Conservation (phyloP, 2,329 filamentous ascomycete genomes). For the Alternaria gaisen region DNA sequence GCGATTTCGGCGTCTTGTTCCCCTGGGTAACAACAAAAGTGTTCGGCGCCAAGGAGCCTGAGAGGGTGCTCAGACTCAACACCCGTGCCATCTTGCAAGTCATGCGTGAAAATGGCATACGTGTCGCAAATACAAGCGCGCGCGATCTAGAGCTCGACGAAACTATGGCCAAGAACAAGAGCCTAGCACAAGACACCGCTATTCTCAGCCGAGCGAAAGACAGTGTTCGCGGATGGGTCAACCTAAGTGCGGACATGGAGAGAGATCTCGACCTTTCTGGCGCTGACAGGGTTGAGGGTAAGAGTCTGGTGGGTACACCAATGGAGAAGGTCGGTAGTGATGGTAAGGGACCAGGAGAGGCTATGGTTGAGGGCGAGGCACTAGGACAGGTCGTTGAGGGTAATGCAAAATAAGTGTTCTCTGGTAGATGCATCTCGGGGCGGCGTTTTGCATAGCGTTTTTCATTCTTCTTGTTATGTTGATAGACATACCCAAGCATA, state of each 20-base stretch:
- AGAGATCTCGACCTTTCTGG: background rate
- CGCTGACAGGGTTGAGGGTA: conserved; percentile 3
- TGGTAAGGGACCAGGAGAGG: conserved; percentile 35
- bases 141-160: conserved; percentile 52
- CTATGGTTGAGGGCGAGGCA: conserved; percentile 47
- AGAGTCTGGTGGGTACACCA: conserved; percentile 15
- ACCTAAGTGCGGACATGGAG: conserved; percentile 26
- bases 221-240: conserved; percentile 48
- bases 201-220: conserved; percentile 43
- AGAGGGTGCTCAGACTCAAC: conserved; percentile 86
- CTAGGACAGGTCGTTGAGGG: conserved; percentile 45
- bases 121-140: conserved; percentile 54
- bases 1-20: conserved; percentile 84
- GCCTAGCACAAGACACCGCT: conserved; percentile 36
- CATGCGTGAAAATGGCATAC: conserved; percentile 58
- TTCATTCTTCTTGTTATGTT: background rate
- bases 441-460: background rate
- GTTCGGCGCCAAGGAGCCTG: conserved; percentile 69
- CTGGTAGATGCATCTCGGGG: background rate
- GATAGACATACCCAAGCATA: background rate
- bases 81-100: conserved; percentile 81
- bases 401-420: conserved; percentile 6
- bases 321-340: conserved; percentile 13
- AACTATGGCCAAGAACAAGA: conserved; percentile 11
- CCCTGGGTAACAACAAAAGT: conserved; percentile 67